These are phyloP conservation scores for Cyberlindnera nakhonratchasimensis DNA, from an alignment of 805 yeast species.

Conservation along the genomic window DNA sequence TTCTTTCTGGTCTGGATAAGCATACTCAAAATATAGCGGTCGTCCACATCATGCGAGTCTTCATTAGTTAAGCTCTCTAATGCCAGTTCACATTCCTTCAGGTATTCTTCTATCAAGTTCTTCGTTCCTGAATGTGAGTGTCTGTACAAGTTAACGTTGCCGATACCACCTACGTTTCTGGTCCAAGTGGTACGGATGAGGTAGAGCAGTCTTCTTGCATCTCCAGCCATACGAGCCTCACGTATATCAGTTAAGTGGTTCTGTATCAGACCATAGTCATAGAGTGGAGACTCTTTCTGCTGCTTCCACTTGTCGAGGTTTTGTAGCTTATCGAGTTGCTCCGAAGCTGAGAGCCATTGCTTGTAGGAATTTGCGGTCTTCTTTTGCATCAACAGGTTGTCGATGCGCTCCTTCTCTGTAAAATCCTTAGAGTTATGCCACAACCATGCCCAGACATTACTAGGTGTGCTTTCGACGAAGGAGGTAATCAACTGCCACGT, in stretches of 20 bases:
- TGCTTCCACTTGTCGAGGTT: slow-evolving; percentile 73
- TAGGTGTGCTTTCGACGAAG: not conserved
- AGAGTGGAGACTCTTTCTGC: slow-evolving; percentile 55
- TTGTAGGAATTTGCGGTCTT: slow-evolving; percentile 47
- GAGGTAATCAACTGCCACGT: slow-evolving; percentile 4
- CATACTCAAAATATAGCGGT: slow-evolving; percentile 68
- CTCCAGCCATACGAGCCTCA: slow-evolving; percentile 52
- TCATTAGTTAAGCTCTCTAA: slow-evolving; percentile 27
- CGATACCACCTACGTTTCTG: slow-evolving; percentile 83
- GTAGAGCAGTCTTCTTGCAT: slow-evolving; percentile 62
- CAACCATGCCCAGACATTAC: slow-evolving; percentile 5
- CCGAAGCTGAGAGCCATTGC: slow-evolving; percentile 67
- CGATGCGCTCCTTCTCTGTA: slow-evolving; percentile 35
- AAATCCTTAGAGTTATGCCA: slow-evolving; percentile 14
- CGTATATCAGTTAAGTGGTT: slow-evolving; percentile 52
- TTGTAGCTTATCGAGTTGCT: slow-evolving; percentile 58
- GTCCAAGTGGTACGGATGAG: slow-evolving; percentile 81
- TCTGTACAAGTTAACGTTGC: slow-evolving; percentile 71
- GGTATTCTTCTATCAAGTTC: slow-evolving; percentile 73
- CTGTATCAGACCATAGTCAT: slow-evolving; percentile 65
- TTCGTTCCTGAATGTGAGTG: slow-evolving; percentile 88
- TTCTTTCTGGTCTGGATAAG: slow-evolving; percentile 84
- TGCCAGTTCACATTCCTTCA: slow-evolving; percentile 67
- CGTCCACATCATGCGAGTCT: slow-evolving; percentile 45
- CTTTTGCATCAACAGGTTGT: slow-evolving; percentile 40